Evolutionary conservation across 169 alveolate genomes (phyloP).

Genomic region (Cryptosporidium muris): DNA sequence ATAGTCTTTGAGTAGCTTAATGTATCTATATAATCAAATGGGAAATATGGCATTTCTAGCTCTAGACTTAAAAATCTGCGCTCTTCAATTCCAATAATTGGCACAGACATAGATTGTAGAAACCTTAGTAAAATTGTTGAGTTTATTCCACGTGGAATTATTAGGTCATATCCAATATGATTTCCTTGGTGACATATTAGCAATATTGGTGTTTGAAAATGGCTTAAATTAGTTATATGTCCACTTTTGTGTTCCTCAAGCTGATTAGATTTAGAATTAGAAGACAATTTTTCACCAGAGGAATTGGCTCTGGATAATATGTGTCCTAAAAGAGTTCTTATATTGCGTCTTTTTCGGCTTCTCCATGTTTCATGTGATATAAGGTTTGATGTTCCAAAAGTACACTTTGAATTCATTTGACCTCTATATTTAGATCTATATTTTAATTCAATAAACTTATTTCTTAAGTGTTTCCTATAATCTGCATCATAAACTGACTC

Average conservation of each 20-base stretch:
- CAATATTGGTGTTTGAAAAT: neutral
- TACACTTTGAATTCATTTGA: neutral
- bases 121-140: constrained; percentile 49
- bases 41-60: constrained; percentile 39
- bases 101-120: constrained; percentile 21
- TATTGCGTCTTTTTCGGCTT: constrained; percentile 18
- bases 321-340: constrained; percentile 2
- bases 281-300: neutral
- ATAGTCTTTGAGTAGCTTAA: constrained; percentile 28
- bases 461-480: constrained; percentile 18
- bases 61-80: constrained; percentile 15
- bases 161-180: constrained; percentile 34
- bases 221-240: neutral
- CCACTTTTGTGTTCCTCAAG: neutral
- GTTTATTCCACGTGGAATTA: constrained; percentile 60
- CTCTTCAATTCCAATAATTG: constrained; percentile 54
- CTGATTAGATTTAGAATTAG: neutral
- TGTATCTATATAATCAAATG: constrained; percentile 59
- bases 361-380: neutral
- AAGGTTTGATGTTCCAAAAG: neutral
- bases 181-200: constrained; percentile 56
- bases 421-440: neutral
- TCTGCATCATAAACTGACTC: constrained; percentile 21
- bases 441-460: neutral
- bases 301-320: neutral